Evolutionary conservation across 345 rosid genomes (phyloP), one percentile per base, ranked within the genome.

Genomic region (Arabidopsis suecica): DNA sequence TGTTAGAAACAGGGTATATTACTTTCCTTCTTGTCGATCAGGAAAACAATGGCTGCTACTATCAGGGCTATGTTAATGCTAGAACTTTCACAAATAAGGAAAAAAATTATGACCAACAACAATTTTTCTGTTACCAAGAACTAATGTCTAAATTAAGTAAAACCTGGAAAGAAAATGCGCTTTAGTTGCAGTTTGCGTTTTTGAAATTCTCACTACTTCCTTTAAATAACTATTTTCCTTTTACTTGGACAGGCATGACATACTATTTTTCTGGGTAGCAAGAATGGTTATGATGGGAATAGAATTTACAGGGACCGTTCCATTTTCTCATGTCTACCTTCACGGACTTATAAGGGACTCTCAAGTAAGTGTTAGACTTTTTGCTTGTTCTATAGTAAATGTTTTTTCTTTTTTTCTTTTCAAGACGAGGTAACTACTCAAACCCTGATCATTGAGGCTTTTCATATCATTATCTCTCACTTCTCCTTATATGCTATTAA

Each of bases 201-300:
- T 57, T 51, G 25, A 42, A 38, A 20, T 48, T 59, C 32, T 16
- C 33, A 45, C 45, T 23, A 51, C 71, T 65, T 67, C 51, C 45
- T 58, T 47, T 33, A 42, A 8, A 25, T 74, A 65, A 71, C 73
- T 58, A 22, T 18, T 55, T 33, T 56, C 65, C 56, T 75, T 47
- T 76, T 83, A 53, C 83, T 83, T 83, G 81, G 77, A 68, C 96
- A 94, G 98, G 87, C 98, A 94, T 86, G 98, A 94, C 79, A 94
- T 94, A 74, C 80, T 94, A 77, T 94, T 94, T 90, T 94, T 94
- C 74, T 94, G 98, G 98, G 98, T 94, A 49, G 98, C 98, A 79
- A 91, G 98, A 83, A 94, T 94, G 98, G 84, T 91, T 64, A 94
- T 94, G 97, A 94, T 94, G 98, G 98, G 98, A 78, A 84, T 94